Evolutionary conservation across 1,139 yeast species (phyloP).

Genomic region (Hyphopichia khmerensis): DNA sequence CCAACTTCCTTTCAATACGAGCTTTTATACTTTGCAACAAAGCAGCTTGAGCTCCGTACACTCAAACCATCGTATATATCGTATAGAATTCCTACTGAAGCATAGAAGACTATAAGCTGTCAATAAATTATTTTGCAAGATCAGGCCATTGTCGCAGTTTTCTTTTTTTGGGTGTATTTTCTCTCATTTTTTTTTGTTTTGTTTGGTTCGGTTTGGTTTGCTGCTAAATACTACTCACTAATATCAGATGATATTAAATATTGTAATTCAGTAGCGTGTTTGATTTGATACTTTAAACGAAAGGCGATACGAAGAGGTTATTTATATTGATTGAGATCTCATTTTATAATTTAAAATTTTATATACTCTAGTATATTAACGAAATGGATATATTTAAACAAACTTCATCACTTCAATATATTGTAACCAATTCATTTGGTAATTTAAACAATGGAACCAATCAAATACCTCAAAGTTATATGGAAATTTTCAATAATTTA

Average conservation of each 20-base stretch:
- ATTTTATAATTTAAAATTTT: no score
- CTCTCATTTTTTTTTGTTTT: no score
- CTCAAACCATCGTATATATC: background rate
- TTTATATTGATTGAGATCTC: no score
- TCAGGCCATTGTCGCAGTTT: background rate
- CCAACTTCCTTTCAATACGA: no score
- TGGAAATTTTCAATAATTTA: slow-evolving; percentile 3
- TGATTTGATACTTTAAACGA: background rate
- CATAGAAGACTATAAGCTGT: background rate
- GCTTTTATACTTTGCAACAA: no score
- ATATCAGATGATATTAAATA: background rate
- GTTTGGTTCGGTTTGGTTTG: no score
- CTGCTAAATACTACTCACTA: background rate
- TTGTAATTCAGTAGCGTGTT: background rate
- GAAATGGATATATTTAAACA: slow-evolving; percentile 2
- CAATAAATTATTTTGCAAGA: no score
- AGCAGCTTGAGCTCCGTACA: background rate
- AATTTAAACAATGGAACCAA: background rate
- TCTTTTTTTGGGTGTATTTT: no score
- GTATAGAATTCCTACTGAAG: background rate
- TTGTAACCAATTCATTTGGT: background rate
- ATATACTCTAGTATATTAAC: no score
- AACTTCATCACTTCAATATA: slow-evolving; percentile 1
- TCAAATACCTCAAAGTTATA: background rate
- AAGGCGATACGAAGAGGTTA: no score